phyloP scores from a whole-genome alignment of 1,139 yeast genomes.

The Pichia sp. region DNA sequence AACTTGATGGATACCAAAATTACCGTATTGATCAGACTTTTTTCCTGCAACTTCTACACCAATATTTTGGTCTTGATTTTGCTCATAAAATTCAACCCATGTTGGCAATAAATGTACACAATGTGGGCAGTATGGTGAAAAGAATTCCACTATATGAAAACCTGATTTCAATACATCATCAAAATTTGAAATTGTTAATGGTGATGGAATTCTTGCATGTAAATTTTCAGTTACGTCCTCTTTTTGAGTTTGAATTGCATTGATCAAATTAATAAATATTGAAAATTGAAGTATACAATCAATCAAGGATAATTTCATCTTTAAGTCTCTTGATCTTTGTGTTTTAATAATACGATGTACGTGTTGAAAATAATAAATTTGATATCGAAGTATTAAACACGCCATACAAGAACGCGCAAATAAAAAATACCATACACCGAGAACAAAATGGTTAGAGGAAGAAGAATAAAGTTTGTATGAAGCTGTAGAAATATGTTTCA shows the following conservation, averaged over 20 bases:
- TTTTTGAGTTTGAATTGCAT: too few relatives aligned
- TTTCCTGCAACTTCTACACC: not conserved
- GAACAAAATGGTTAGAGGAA: too few relatives aligned
- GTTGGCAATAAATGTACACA: slow-evolving; percentile 59
- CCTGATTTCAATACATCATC: slow-evolving; percentile 39
- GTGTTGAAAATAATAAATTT: too few relatives aligned
- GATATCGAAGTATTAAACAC: too few relatives aligned
- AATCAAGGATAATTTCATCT: not conserved
- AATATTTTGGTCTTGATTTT: slow-evolving; percentile 33
- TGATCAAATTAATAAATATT: not conserved
- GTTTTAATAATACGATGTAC: not conserved
- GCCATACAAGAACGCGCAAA: not conserved
- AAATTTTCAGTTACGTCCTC: slow-evolving; percentile 3
- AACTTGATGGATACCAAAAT: slow-evolving; percentile 56
- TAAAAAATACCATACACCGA: too few relatives aligned
- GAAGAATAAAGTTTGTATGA: not conserved
- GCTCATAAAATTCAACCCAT: slow-evolving; percentile 52
- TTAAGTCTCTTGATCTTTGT: not conserved
- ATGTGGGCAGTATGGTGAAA: slow-evolving; percentile 65
- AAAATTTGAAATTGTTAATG: slow-evolving; percentile 33
- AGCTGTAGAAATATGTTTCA: not conserved
- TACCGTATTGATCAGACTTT: not conserved
- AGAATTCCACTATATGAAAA: slow-evolving; percentile 57
- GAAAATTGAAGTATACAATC: not conserved
- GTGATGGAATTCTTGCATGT: slow-evolving; percentile 22